Evolutionary conservation across 352 stramenopile species (phyloP), one percentile per base, ranked within the genome.

Genomic region (Phytophthora ramorum): DNA sequence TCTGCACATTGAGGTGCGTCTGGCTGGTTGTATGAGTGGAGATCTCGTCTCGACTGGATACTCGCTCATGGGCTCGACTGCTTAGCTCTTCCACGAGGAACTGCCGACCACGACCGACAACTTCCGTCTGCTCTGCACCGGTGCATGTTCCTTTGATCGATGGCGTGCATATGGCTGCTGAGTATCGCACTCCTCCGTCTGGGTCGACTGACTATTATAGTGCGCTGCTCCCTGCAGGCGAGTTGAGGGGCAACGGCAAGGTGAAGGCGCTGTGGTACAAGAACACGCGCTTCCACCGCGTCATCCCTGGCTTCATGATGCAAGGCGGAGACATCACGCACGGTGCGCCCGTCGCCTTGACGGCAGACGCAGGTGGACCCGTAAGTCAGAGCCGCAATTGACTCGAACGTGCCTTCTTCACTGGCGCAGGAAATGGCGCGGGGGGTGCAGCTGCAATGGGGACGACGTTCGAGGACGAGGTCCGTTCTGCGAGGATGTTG

Each of bases 221-320:
- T 24, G n/a, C 26, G 24, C 30, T 19, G 12, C 9, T 46, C 14
- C 7, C 14, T 40, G 16, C 34, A 84, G 73, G 79, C 5, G 83
- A 90, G 51, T 69, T 79, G 63, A 81, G 79, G 38, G 70, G 79
- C 38, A 89, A 74, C 54, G 72, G 73, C 9, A 79, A 83, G 38
- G 67, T 80, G 10, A 74, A 77, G 28, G 65, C 67, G 32, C 65
- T 85, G n/a, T 91, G 78, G 71, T 99, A 97, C 91, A 99, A 99
- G 76, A 94, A 95, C 58, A 94, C 79, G 44, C 89, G 79, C 4
- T 99, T 99, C 76, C 98, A 99, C 62, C 92, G 97, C n/a, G 89
- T 99, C n/a, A 97, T 99, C 60, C 97, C 97, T 20, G 95, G 97
- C 37, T 99, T 99, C 66, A 99, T 99, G 96, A 97, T 99, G 76